These are phyloP conservation scores for Penicillium sp. DNA, from an alignment of 2,329 filamentous ascomycete genomes.

Conservation along the genomic window DNA sequence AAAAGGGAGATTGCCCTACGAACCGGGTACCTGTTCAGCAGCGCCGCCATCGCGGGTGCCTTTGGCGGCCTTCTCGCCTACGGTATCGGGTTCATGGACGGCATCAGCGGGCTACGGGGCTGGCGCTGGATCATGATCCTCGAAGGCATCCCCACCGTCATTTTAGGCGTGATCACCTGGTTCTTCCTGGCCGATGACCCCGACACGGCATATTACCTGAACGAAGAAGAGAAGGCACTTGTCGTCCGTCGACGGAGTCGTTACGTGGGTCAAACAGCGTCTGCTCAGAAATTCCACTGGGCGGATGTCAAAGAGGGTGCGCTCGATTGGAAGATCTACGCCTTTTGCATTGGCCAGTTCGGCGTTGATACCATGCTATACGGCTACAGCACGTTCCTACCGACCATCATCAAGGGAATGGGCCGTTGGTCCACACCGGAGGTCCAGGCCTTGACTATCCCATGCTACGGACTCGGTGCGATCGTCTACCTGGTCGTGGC, in stretches of 20 bases:
- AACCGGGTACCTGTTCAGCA: conserved; percentile 69
- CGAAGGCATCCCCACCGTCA: conserved; percentile 59
- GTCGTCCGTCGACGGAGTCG: conserved; percentile 54
- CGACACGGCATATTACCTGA: conserved; percentile 64
- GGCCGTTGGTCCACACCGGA: conserved; percentile 64
- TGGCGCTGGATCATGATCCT: conserved; percentile 72
- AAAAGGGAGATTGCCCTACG: conserved; percentile 71
- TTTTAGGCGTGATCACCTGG: conserved; percentile 59
- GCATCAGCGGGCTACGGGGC: conserved; percentile 62
- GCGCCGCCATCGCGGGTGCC: conserved; percentile 69
- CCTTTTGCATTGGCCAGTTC: conserved; percentile 70
- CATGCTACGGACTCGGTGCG: conserved; percentile 74
- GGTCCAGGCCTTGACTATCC: conserved; percentile 75
- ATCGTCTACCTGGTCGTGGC: conserved; percentile 68
- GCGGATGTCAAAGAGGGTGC: conserved; percentile 67
- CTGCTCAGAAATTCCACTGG: conserved; percentile 58
- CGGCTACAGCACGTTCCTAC: conserved; percentile 75
- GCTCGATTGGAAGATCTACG: conserved; percentile 74
- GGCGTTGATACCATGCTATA: conserved; percentile 77
- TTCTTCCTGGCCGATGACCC: conserved; percentile 67
- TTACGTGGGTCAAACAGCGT: conserved; percentile 53
- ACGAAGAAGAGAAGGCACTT: conserved; percentile 60
- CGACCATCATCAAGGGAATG: conserved; percentile 73
- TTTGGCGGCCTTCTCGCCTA: conserved; percentile 73
- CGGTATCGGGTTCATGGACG: conserved; percentile 72